Conservation (phyloP, 345 rosid species). For the Aquilaria malaccensis region DNA sequence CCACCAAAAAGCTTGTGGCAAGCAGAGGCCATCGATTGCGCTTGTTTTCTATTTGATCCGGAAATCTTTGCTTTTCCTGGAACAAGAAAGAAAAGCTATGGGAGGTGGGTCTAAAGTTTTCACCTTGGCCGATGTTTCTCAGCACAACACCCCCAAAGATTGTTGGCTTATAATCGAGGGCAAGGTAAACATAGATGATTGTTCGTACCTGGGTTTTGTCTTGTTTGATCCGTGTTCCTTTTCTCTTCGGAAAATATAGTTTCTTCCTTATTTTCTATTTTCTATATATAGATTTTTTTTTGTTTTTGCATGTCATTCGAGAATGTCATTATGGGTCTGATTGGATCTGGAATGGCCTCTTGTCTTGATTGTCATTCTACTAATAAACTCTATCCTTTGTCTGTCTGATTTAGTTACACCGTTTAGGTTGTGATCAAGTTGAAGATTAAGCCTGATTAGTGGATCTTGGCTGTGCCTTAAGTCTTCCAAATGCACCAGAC, state of each 20-base stretch:
- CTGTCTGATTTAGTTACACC: background rate
- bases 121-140: constrained; percentile 67
- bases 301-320: background rate
- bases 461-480: background rate
- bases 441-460: background rate
- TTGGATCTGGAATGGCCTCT: constrained; percentile 4
- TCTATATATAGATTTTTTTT: background rate
- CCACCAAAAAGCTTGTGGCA: background rate
- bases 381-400: background rate
- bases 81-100: constrained; percentile 26
- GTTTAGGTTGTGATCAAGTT: background rate
- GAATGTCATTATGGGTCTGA: background rate
- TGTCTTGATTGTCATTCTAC: too few species aligned
- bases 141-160: constrained; percentile 55
- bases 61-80: background rate
- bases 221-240: background rate
- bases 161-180: constrained; percentile 91
- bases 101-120: constrained; percentile 49
- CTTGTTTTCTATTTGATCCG: constrained; percentile 2
- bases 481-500: too few species aligned
- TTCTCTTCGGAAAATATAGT: background rate
- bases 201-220: background rate
- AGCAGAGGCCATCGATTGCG: background rate
- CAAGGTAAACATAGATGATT: constrained; percentile 38
- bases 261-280: background rate